Conservation (phyloP, 306 rosid genomes). For the Vigna mungo region DNA sequence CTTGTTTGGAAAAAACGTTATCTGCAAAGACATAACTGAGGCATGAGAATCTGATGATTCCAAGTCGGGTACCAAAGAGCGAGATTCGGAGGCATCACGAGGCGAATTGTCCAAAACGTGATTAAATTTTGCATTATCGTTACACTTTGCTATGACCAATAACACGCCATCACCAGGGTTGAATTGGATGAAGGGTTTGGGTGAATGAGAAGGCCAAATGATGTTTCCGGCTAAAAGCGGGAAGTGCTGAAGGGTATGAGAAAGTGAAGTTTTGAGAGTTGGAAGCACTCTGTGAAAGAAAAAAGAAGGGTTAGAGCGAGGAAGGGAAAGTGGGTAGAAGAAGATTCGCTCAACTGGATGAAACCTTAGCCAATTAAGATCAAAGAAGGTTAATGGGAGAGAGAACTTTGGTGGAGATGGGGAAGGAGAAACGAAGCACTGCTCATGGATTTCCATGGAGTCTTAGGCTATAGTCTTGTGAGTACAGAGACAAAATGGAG, state of each 20-base stretch:
- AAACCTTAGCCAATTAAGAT: constrained; percentile 56
- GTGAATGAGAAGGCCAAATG: constrained; percentile 55
- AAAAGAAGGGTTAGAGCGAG: constrained; percentile 29
- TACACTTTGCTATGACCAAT: constrained; percentile 50
- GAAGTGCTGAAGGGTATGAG: constrained; percentile 62
- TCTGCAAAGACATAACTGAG: constrained; percentile 54
- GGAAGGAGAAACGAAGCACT: constrained; percentile 14
- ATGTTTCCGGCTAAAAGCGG: constrained; percentile 56
- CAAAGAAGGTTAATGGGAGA: constrained; percentile 56
- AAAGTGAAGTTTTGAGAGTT: constrained; percentile 62
- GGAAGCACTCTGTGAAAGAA: constrained; percentile 45
- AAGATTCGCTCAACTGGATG: constrained; percentile 56
- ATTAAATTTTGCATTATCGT: constrained; percentile 33
- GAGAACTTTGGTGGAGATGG: not conserved
- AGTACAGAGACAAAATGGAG: not conserved
- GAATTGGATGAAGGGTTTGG: constrained; percentile 52
- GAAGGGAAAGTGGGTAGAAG: constrained; percentile 48
- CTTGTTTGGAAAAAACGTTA: constrained; percentile 54
- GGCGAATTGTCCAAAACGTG: constrained; percentile 38
- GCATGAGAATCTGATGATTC: constrained; percentile 36
- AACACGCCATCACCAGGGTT: constrained; percentile 54
- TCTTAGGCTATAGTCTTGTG: constrained; percentile 25
- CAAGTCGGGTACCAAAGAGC: constrained; percentile 54
- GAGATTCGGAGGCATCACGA: constrained; percentile 36
- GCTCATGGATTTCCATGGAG: constrained; percentile 33